Evolutionary conservation across 768 basidiomycete genomes (phyloP).

Genomic region (Lactifluus subvellereus): DNA sequence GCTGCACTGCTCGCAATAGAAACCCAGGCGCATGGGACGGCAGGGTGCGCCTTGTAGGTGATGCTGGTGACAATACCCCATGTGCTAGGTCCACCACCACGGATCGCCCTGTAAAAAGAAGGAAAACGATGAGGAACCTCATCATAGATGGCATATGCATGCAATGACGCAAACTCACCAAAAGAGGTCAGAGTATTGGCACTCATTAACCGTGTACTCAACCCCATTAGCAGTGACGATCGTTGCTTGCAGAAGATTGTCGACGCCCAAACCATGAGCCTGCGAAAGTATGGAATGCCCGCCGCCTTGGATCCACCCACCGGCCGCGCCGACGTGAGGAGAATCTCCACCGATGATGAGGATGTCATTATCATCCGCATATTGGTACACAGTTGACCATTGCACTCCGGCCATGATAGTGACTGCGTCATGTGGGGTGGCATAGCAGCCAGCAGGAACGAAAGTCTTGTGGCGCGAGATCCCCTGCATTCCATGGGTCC

Average conservation of each 20-base stretch:
- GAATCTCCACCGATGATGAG: constrained; percentile 29
- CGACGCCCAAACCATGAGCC: constrained; percentile 28
- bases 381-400: constrained; percentile 25
- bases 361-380: constrained; percentile 25
- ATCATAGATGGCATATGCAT: neutral
- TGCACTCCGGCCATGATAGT: constrained; percentile 26
- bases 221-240: constrained; percentile 32
- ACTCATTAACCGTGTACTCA: constrained; percentile 28
- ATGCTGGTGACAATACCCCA: constrained; percentile 19
- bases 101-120: constrained; percentile 11
- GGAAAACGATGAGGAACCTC: neutral
- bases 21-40: constrained; percentile 1
- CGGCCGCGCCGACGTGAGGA: constrained; percentile 30
- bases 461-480: neutral
- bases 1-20: neutral
- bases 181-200: constrained; percentile 28
- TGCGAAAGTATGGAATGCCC: constrained; percentile 31
- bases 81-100: constrained; percentile 11
- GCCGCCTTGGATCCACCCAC: constrained; percentile 33
- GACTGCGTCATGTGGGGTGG: neutral
- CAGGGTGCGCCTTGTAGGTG: constrained; percentile 19
- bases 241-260: constrained; percentile 30
- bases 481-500: constrained; percentile 1
- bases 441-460: neutral
- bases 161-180: constrained; percentile 3